Evolutionary conservation across 257 asterid genomes (phyloP), one percentile per base, ranked within the genome.

Genomic region (Forsythia suspensa): DNA sequence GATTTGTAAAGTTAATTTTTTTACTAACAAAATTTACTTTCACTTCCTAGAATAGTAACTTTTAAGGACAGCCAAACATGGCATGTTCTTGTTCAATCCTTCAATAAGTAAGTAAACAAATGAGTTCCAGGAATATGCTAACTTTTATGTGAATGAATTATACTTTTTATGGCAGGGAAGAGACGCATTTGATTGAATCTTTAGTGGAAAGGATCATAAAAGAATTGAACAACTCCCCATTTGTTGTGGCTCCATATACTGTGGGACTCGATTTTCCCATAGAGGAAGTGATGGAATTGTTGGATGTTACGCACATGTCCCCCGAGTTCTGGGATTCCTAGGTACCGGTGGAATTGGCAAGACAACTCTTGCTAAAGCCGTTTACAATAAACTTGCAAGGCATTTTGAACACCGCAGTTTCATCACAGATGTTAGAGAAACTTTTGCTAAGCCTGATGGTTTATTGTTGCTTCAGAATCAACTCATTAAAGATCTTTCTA

Each of bases 281-380:
- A 12, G 55, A 63, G 39, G 46, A 71, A 38, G 34, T 84, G 51
- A 57, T 42, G 71, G 72, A n/a, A 44, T 67, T 70, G 66, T 39
- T 84, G 36, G 67, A 84, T 20, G 48, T 71, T 15, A 81, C 68
- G n/a, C 67, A 6, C 71, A 71, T 74, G 81, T 76, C 16, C 79
- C 77, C 34, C 51, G 9, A 51, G 69, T 78, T 5, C 5, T 84
- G 37, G 85, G 73, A 15, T 12, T 83, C 8, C 63, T 71, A 4
- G 87, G 87, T 21, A 77, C 79, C 74, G 83, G 87, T 39, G 87
- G 87, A 70, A 77, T 84, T 40, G 87, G 87, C 20, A 83, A 83
- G 84, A 83, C 84, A 8, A 83, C 87, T 10, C 76, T 80, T 46
- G 69, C 77, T 51, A 84, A 71, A n/a, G 81, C 79, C 65, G 46